A percentile compares a stretch with the other conserved stretches of the same genome.
Conservation (phyloP, 192 early-diverging fungal genomes). For the Backusella sp. region DNA sequence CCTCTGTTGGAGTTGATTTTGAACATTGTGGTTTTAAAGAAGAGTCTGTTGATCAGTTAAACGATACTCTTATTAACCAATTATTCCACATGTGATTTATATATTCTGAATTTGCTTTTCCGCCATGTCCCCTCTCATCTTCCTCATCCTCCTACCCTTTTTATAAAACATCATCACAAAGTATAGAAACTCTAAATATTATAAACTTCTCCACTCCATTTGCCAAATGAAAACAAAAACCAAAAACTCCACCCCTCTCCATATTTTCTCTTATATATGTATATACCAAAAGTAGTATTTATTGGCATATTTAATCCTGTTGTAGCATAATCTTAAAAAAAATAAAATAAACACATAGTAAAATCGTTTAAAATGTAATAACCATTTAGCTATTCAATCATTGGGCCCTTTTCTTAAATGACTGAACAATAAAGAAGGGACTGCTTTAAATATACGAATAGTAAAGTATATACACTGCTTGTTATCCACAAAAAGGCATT, state of each 20-base stretch:
- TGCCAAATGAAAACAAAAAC: background rate
- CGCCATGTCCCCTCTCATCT: background rate
- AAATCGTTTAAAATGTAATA: background rate
- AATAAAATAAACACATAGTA: background rate
- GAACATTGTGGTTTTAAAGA: constrained; percentile 17
- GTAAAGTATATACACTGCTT: too few relatives aligned
- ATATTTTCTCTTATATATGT: background rate
- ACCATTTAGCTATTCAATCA: background rate
- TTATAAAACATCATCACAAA: background rate
- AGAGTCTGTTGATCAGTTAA: constrained; percentile 4
- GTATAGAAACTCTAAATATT: background rate
- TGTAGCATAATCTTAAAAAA: background rate
- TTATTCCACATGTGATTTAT: constrained; percentile 13
- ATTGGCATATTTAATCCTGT: constrained; percentile 2
- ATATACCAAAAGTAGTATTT: constrained; percentile 6
- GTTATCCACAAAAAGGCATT: too few relatives aligned
- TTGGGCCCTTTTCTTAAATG: too few relatives aligned
- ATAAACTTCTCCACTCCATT: background rate
- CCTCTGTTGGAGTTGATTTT: constrained; percentile 12
- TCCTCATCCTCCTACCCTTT: background rate
- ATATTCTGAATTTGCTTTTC: background rate
- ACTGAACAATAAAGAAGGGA: too few relatives aligned
- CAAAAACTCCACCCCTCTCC: background rate
- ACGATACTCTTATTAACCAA: constrained; percentile 11
- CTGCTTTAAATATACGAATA: too few relatives aligned